Percentiles rank a stretch among this genome's conserved stretches.
These are phyloP conservation scores for Solanum etuberosum DNA, from an alignment of 257 asterid genomes.

Conservation along the genomic window DNA sequence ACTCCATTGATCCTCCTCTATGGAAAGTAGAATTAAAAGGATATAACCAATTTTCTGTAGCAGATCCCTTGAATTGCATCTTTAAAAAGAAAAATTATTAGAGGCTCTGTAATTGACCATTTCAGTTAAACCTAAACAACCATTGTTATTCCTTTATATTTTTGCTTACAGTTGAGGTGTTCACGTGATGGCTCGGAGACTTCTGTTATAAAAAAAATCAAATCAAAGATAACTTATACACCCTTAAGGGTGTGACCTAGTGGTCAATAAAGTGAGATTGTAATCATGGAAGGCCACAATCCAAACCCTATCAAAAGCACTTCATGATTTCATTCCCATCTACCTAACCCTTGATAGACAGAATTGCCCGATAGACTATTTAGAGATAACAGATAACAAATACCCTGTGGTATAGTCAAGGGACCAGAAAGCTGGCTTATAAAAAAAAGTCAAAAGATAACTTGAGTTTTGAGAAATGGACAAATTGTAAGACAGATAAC, in stretches of 20 bases:
- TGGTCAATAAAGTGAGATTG: background rate
- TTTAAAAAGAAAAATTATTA: background rate
- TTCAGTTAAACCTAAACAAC: background rate
- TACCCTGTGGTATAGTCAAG: background rate
- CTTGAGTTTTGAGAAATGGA: background rate
- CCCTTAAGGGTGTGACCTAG: background rate
- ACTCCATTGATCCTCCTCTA: background rate
- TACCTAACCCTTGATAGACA: background rate
- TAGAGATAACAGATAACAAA: background rate
- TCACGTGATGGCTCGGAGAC: background rate
- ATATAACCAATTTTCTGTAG: background rate
- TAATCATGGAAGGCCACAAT: background rate
- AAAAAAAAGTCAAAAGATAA: background rate
- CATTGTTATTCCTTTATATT: background rate
- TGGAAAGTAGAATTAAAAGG: background rate
- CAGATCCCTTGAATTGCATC: background rate
- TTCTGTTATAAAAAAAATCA: background rate
- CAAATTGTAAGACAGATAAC: background rate
- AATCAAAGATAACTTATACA: background rate
- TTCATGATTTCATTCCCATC: background rate
- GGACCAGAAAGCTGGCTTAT: background rate
- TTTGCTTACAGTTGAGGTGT: background rate
- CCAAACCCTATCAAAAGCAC: background rate
- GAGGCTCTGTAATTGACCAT: background rate
- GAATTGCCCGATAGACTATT: background rate